Evolutionary conservation across 495 filamentous ascomycete genomes (phyloP), one percentile per base, ranked within the genome.

Genomic region (Tricharina praecox): DNA sequence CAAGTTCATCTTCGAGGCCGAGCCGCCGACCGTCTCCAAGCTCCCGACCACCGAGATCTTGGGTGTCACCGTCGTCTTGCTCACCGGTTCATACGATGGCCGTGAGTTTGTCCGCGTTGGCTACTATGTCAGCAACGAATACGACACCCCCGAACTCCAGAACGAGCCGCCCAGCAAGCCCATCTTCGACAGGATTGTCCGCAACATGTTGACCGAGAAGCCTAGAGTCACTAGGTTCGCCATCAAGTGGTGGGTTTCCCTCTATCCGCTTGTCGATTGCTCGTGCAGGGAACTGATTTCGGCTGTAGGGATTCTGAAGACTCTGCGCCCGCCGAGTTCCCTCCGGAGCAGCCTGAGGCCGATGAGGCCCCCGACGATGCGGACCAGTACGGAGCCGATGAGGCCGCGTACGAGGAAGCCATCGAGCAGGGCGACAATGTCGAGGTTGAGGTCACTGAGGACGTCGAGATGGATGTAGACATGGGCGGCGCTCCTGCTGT

Each of bases 51-150:
- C 85, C 54, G 90, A 97, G 67, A 86, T 97, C 48, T 75, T 97
- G 9, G 90, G 90, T 48, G 90, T 97, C 26, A 97, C 90, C 26
- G 90, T 97, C 50, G 87, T 97, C 53, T 79, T 97, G 33, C 77
- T 97, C 50, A 90, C 84, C 42, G 95, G 92, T 68, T 83, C 84
- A 65, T 97, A 97, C 67, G 90, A 96, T 58, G 78, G 81, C 46
- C 74, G 90, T 56, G 90, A 97, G 64, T 97, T 97, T 56, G 90
- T 97, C 32, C 87, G 90, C 55, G 90, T 97, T 19, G 90, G 90
- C 33, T 97, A 97, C 72, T 97, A 97, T 55, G 87, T 95, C 49
- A 97, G 94, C 69, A 96, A 96, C 55, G 92, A 96, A 62, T 97
- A 97, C 63, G 82, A 88, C 53, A 81, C 79, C 20, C 85, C 94